These are phyloP conservation scores for Yamadazyma triangularis DNA, from an alignment of 1,139 yeast genomes.

Conservation along the genomic window DNA sequence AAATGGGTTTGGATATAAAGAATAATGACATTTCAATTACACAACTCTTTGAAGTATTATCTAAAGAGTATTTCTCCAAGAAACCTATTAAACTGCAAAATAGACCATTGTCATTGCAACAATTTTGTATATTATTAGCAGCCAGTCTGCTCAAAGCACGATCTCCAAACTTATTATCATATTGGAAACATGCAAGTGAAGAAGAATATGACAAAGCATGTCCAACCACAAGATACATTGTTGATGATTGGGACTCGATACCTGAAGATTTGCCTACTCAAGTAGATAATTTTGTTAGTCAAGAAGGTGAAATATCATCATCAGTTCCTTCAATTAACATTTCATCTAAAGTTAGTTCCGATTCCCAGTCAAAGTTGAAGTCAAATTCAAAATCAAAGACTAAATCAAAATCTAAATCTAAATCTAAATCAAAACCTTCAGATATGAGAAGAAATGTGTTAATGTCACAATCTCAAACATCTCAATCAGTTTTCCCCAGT, in stretches of 20 bases:
- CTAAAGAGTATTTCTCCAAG: conserved; percentile 7
- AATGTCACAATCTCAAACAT: conserved; percentile 2
- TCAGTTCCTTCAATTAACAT: conserved; percentile 21
- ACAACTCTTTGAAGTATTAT: conserved; percentile 2
- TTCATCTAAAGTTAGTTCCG: conserved; percentile 15
- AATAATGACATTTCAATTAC: not conserved
- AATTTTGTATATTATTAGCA: conserved; percentile 19
- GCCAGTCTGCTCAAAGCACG: conserved; percentile 23
- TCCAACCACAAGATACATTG: conserved; percentile 17
- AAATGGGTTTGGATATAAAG: not conserved
- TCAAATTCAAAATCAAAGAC: too few relatives aligned
- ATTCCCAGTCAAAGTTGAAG: too few relatives aligned
- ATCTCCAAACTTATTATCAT: conserved; percentile 8
- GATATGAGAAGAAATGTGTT: conserved; percentile 7
- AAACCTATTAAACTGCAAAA: conserved; percentile 12
- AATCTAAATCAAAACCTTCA: conserved; percentile 3
- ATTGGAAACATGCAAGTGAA: conserved; percentile 9
- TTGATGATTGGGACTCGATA: conserved; percentile 24
- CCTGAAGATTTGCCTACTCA: conserved; percentile 4
- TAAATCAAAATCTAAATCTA: conserved; percentile 3
- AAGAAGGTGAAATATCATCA: conserved; percentile 7
- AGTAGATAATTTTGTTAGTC: conserved; percentile 5
- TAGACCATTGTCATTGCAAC: conserved; percentile 10
- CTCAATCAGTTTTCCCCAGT: conserved; percentile 2
- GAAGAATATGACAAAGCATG: conserved; percentile 14